Percentiles rank a stretch among this genome's conserved stretches.
Evolutionary conservation across 2,329 filamentous ascomycete species (phyloP).

Genomic region (Didymella segeticola): DNA sequence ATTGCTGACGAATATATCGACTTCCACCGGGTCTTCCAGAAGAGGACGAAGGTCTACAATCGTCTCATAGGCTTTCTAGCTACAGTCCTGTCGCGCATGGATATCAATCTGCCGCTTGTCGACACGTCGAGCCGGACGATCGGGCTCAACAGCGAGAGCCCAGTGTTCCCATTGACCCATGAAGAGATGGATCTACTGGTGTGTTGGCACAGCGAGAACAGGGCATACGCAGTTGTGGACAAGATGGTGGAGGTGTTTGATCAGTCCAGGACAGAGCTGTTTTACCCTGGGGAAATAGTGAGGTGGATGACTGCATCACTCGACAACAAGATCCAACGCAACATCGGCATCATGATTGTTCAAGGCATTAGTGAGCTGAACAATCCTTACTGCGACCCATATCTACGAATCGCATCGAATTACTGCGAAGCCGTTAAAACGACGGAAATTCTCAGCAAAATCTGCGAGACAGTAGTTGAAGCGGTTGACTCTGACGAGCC

Average conservation of each 20-base stretch:
- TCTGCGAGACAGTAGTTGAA: constrained; percentile 33
- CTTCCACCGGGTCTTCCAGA: constrained; percentile 39
- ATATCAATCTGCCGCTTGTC: constrained; percentile 27
- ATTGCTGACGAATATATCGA: constrained; percentile 26
- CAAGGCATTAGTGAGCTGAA: constrained; percentile 38
- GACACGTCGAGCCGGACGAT: constrained; percentile 28
- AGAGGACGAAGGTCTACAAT: constrained; percentile 42
- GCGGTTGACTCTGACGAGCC: constrained; percentile 24
- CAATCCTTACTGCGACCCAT: constrained; percentile 38
- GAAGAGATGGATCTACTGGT: constrained; percentile 31
- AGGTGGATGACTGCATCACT: constrained; percentile 38
- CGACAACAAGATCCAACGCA: constrained; percentile 22
- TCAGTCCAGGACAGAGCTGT: constrained; percentile 33
- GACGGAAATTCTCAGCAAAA: constrained; percentile 18
- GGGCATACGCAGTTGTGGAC: constrained; percentile 42
- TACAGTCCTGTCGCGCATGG: constrained; percentile 36
- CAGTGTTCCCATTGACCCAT: constrained; percentile 38
- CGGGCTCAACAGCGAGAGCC: constrained; percentile 26
- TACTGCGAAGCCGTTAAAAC: constrained; percentile 38
- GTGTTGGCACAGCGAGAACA: constrained; percentile 39
- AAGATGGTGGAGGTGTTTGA: constrained; percentile 47
- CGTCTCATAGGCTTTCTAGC: constrained; percentile 40
- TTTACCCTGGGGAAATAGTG: constrained; percentile 45
- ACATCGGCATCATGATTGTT: constrained; percentile 33
- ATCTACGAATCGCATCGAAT: constrained; percentile 39